Base-by-base conservation (phyloP, 352 stramenopile genomes). In the Pythium brachiatum region DNA sequence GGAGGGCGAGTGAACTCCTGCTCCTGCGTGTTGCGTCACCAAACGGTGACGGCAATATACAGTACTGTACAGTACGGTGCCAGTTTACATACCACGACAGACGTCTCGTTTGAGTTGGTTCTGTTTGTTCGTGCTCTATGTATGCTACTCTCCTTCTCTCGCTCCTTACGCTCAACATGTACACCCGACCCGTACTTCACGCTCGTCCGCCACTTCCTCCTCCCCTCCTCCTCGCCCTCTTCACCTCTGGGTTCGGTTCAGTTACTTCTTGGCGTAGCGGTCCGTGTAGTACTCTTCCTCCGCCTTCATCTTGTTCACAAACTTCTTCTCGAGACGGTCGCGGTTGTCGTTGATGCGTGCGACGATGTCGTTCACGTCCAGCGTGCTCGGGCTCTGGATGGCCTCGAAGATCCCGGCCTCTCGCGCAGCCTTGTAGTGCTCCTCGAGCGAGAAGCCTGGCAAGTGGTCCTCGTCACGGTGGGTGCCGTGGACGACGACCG, bases 301-400 rank as follows among this genome's bases (percentile, higher is more conserved):
- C n/a, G 90, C 79, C 75, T 95, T 88, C 88, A 96, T 97, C 74
- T 96, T 97, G 83, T 80, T 96, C 63, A 85, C 85, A 70, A 96
- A 96, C 75, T 97, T 97, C 75, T 94, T 94, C 68, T 96, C 88
- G 32, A 96, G 93, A n/a, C 85, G 83, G 53, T 94, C 86, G 54
- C 84, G 84, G 68, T 97, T 95, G 58, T 91, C 79, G 64, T 90
- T 92, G 72, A 97, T 96, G 56, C 90, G 88, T 31, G 76, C 81
- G 53, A 96, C 86, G 57, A 97, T 96, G 68, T 95, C 85, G 53
- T 88, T 85, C 53, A 95, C 86, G 46, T 94, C 82, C 39, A 97
- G 61, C 53, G 74, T 80, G 60, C 74, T 86, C 7, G 84, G 82
- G 50, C 83, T 93, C 62, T 79, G 31, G 54, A 96, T 82, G 18